phyloP scores from a whole-genome alignment of 441 rosid genomes.

The Omphalea diandra region DNA sequence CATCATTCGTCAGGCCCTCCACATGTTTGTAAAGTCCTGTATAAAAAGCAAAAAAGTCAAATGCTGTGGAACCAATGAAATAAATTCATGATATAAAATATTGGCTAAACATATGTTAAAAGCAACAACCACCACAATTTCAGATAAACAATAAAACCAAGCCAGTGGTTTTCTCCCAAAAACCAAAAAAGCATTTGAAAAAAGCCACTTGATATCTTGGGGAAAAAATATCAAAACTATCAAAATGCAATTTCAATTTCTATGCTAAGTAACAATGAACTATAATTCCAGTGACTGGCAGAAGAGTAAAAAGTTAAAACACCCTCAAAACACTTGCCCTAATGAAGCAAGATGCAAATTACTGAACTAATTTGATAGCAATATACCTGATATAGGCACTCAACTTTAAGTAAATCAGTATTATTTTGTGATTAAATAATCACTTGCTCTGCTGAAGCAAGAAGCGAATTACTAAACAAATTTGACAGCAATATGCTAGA shows the following conservation, averaged over 20 bases:
- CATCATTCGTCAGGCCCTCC: conserved; percentile 80
- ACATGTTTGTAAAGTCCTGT: conserved; percentile 73
- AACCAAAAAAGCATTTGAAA: background rate
- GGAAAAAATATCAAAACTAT: background rate
- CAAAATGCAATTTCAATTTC: background rate
- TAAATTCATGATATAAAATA: background rate
- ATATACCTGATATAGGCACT: no score
- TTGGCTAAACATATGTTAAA: background rate
- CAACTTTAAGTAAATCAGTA: no score
- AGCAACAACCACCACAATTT: background rate
- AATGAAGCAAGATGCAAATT: background rate
- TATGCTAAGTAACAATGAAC: background rate
- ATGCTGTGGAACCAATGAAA: background rate
- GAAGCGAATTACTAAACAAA: no score
- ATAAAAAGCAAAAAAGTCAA: conserved; percentile 29
- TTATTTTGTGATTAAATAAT: no score
- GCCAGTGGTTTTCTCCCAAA: background rate
- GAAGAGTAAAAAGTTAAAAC: background rate
- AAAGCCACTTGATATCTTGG: background rate
- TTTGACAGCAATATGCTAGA: no score
- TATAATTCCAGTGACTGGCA: background rate
- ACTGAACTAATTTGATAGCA: background rate
- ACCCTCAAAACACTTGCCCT: background rate
- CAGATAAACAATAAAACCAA: background rate
- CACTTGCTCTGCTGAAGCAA: no score